These are phyloP conservation scores for Polychytrium aggregatum DNA, from an alignment of 192 early-diverging fungal species.

Conservation along the genomic window DNA sequence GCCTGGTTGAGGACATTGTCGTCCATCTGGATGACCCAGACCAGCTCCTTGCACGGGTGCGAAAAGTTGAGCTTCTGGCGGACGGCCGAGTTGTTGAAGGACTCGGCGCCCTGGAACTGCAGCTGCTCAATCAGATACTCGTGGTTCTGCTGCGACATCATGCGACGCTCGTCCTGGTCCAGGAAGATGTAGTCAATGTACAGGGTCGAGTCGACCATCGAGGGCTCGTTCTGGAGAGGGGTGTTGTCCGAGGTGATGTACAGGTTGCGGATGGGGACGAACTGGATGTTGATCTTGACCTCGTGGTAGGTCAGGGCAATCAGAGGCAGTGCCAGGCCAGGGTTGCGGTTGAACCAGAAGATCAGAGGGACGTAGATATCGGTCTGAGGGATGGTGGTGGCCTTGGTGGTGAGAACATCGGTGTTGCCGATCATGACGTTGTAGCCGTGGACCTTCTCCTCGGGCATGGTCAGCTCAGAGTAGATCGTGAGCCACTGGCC, in stretches of 20 bases:
- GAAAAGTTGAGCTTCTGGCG: background rate
- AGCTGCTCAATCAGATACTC: constrained; percentile 3
- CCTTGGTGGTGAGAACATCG: too few relatives aligned
- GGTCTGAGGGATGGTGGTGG: too few relatives aligned
- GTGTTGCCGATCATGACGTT: too few relatives aligned
- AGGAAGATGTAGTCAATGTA: constrained; percentile 5
- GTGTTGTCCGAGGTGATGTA: background rate
- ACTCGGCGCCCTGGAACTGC: background rate
- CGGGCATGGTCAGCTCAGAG: too few relatives aligned
- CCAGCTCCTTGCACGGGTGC: constrained; percentile 6
- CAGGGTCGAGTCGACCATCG: background rate
- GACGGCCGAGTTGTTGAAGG: background rate
- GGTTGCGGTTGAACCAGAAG: background rate
- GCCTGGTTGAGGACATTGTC: background rate
- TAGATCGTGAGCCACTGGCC: too few relatives aligned
- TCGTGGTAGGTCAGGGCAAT: constrained; percentile 2
- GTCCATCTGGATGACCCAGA: background rate
- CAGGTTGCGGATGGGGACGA: background rate
- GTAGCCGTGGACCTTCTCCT: too few relatives aligned
- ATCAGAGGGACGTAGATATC: background rate
- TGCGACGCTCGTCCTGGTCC: constrained; percentile 1
- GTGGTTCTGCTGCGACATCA: background rate
- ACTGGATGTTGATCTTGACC: background rate
- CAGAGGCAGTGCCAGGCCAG: background rate
- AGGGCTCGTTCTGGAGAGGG: background rate